Evolutionary conservation across 495 filamentous ascomycete species (phyloP), one percentile per base, ranked within the genome.

Genomic region (Recurvomyces mirabilis): DNA sequence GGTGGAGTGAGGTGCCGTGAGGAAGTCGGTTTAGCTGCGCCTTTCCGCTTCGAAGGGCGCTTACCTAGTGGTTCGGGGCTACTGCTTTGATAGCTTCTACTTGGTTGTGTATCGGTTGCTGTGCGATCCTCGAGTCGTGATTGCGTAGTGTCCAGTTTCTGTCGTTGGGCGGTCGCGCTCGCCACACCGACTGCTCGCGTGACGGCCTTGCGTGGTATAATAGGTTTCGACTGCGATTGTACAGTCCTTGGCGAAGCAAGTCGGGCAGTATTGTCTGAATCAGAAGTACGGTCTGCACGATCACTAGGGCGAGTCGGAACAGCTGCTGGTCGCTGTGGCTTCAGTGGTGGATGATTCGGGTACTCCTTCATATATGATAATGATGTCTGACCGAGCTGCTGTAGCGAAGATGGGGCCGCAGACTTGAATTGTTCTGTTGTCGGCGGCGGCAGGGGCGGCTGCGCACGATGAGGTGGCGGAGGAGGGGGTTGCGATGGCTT

Each of bases 291-390:
- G 22, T 35, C 2, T 19, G 15, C 26, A 15, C 36, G 45, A 24
- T 41, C 45, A 10, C 28, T 12, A 15, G 37, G 13, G 20, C 19
- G 29, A 2, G n/a, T 20, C 4, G 30, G 38, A 4, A 40, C 5
- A 1, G 32, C 24, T 13, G 44, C n/a, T 17, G 50, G 38, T 30
- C 43, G 43, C 17, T 24, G 34, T 1, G 55, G 52, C 42, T 53
- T 48, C 12, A 26, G 35, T 14, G 55, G 47, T 10, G 49, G 41
- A 17, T 53, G 34, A 10, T 47, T 49, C 6, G 61, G 57, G 30
- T 60, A 65, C 41, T 63, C 62, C 31, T 61, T 63, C 43, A 61
- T 52, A 43, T 63, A 65, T 0, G 56, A 35, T 13, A 58, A 10
- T 3, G 46, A 45, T 6, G 22, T 45, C 4, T 39, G 33, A 14